Evolutionary conservation across 2,329 filamentous ascomycete genomes (phyloP).

Genomic region (Aspergillus phoenicis): DNA sequence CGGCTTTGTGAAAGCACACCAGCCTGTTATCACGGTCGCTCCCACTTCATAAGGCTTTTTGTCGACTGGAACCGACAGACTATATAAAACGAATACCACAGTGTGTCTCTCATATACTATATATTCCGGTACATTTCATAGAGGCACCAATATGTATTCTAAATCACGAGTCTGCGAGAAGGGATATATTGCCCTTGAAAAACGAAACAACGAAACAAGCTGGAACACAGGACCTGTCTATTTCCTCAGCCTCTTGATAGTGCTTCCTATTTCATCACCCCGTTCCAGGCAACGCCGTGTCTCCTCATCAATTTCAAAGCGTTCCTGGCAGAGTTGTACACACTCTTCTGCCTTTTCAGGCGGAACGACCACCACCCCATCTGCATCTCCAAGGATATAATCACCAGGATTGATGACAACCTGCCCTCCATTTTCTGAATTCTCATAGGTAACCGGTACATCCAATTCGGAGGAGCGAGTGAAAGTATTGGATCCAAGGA

Average conservation of each 20-base stretch:
- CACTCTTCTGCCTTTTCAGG: slow-evolving; percentile 32
- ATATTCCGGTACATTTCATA: not conserved
- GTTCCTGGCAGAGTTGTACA: slow-evolving; percentile 35
- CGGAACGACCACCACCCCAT: slow-evolving; percentile 31
- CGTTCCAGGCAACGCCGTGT: slow-evolving; percentile 33
- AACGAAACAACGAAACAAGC: not conserved
- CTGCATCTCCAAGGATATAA: slow-evolving; percentile 38
- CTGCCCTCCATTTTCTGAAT: slow-evolving; percentile 22
- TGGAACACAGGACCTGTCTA: slow-evolving; percentile 12
- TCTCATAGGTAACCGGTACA: slow-evolving; percentile 35
- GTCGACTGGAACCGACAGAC: too few species aligned
- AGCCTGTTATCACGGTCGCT: not conserved
- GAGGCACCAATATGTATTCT: not conserved
- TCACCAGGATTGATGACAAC: slow-evolving; percentile 38
- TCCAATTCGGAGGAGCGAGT: slow-evolving; percentile 39
- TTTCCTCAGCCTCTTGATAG: slow-evolving; percentile 39
- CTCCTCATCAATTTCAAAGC: slow-evolving; percentile 40
- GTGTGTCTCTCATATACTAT: not conserved
- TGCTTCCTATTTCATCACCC: slow-evolving; percentile 39
- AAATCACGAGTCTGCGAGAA: not conserved
- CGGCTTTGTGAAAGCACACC: not conserved
- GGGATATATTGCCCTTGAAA: too few species aligned
- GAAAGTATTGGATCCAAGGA: slow-evolving; percentile 39
- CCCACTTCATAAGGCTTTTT: not conserved
- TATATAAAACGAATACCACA: too few species aligned